These are phyloP conservation scores for Barnettozyma vustinii DNA, from an alignment of 805 yeast species.

Conservation along the genomic window DNA sequence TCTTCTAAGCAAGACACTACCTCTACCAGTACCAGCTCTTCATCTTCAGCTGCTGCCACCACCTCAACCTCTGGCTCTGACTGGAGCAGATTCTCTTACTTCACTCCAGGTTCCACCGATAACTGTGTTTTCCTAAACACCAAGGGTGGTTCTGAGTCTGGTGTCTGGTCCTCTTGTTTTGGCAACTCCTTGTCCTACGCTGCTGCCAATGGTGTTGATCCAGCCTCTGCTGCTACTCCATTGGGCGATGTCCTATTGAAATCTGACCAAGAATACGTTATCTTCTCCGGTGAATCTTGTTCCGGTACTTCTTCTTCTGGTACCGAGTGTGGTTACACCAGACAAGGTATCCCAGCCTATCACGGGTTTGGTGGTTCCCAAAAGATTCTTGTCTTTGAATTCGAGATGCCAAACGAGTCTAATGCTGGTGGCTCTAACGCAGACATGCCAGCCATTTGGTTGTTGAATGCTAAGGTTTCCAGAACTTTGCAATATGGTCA, in stretches of 20 bases:
- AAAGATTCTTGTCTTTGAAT: conserved; percentile 90
- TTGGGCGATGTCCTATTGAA: conserved; percentile 62
- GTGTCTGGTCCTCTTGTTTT: conserved; percentile 78
- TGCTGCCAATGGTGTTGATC: conserved; percentile 70
- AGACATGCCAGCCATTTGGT: conserved; percentile 99
- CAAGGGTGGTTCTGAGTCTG: conserved; percentile 82
- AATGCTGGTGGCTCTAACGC: conserved; percentile 48
- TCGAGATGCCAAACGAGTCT: conserved; percentile 77
- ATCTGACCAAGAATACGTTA: conserved; percentile 75
- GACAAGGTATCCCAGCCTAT: conserved; percentile 84
- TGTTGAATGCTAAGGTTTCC: conserved; percentile 92
- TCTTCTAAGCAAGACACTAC: conserved; percentile 7
- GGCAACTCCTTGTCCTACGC: conserved; percentile 91
- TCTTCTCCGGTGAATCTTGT: conserved; percentile 72
- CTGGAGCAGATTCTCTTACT: conserved; percentile 78
- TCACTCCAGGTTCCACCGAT: conserved; percentile 61
- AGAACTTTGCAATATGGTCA: conserved; percentile 93
- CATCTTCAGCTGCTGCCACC: conserved; percentile 28
- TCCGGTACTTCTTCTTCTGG: conserved; percentile 28
- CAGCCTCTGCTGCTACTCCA: conserved; percentile 63
- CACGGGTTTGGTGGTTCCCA: conserved; percentile 85
- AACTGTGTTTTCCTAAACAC: conserved; percentile 83
- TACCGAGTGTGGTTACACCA: conserved; percentile 74
- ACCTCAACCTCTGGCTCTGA: conserved; percentile 32
- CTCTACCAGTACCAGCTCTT: conserved; percentile 27